Evolutionary conservation across 345 rosid genomes (phyloP), one percentile per base, ranked within the genome.

Genomic region (Barbarea vulgaris): DNA sequence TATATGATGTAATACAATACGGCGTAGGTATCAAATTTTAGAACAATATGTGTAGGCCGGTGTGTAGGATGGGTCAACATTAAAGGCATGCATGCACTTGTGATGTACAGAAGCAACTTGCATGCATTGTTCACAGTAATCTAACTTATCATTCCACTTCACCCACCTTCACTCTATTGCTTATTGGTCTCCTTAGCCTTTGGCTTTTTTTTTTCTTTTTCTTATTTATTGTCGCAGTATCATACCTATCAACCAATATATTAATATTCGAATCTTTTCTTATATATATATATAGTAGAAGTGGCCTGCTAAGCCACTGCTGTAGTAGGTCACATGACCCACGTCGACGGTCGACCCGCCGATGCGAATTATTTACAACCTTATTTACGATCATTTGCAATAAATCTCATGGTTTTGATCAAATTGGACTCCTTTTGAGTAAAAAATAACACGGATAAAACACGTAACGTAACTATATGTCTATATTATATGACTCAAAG

Each of bases 41-140:
- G 65, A 39, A 73, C 14, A 63, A 63, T 13, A 41, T 67, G 41
- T 15, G 13, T 34, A 68, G 79, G 79, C 64, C 64, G 75, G 79
- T 76, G 74, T 42, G n/a, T 69, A 76, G 69, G 64, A 76, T 62
- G 58, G 70, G 80, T 69, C 79, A 76, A 76, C 56, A 76, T 30
- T 62, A 69, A 69, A 76, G 70, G 39, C 65, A 48, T 76, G 65
- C 80, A 76, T 76, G 75, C 75, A 76, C 70, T 76, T 76, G 64
- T 62, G 15, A 22, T 67, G 55, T 19, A 69, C 54, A 34, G 75
- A 53, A 69, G 3, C 80, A 76, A 76, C 57, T 76, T 76, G 79
- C 64, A 24, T 61, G 54, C 70, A 76, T 22, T 39, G 27, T 75
- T 75, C 74, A 41, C 12, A 50, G 52, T 76, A 69, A 61, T 76